Evolutionary conservation across 148 eudicot genomes (phyloP).

Genomic region (Rhododendron molle): DNA sequence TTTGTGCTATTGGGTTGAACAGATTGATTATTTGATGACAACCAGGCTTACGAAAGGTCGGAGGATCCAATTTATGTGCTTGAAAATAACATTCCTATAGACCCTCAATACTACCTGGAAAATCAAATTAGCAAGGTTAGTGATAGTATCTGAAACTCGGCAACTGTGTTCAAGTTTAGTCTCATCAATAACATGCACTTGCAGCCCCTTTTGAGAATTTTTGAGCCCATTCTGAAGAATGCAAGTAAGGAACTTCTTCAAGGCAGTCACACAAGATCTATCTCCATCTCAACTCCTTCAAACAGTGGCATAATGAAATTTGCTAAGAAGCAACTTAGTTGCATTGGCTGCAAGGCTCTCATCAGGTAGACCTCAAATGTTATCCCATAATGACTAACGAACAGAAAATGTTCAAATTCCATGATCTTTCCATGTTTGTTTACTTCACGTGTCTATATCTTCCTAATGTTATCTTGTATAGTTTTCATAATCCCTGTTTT

Average conservation of each 20-base stretch:
- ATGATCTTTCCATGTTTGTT: neutral
- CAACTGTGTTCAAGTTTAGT: slow-evolving; percentile 8
- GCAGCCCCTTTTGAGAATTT: slow-evolving; percentile 94
- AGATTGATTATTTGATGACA: slow-evolving; percentile 21
- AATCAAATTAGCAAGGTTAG: slow-evolving; percentile 95
- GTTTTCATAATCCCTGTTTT: neutral
- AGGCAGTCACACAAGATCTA: slow-evolving; percentile 90
- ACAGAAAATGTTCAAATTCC: neutral
- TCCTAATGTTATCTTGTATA: neutral
- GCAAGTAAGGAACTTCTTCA: slow-evolving; percentile 90
- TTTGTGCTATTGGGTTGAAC: neutral
- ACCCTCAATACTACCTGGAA: slow-evolving; percentile 92
- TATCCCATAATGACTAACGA: neutral
- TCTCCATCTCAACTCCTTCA: slow-evolving; percentile 92
- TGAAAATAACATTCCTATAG: slow-evolving; percentile 96
- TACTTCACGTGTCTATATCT: neutral
- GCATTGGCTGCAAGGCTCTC: slow-evolving; percentile 93
- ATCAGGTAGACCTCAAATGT: slow-evolving; percentile 49
- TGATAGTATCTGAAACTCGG: slow-evolving; percentile 10
- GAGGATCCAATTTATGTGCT: slow-evolving; percentile 97
- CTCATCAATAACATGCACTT: slow-evolving; percentile 25
- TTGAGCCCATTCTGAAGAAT: slow-evolving; percentile 92
- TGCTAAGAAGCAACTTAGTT: slow-evolving; percentile 87
- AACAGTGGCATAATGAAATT: slow-evolving; percentile 95
- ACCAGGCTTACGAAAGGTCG: slow-evolving; percentile 95